phyloP scores from a whole-genome alignment of 208 protist species.

The Herpetomonas samuelpessoai region DNA sequence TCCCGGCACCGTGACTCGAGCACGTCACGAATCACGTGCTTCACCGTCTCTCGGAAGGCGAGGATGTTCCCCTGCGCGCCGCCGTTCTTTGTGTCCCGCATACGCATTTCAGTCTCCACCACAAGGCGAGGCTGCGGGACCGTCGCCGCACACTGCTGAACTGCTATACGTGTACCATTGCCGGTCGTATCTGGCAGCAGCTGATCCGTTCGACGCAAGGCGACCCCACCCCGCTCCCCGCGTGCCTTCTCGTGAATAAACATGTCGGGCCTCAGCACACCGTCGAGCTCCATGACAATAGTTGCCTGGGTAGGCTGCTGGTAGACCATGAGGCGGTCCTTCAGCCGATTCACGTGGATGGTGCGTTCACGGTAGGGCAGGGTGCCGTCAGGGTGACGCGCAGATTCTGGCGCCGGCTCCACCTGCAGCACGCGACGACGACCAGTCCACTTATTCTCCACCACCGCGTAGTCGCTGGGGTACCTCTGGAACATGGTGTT shows the following conservation, averaged over 20 bases:
- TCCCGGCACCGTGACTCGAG: slow-evolving; percentile 33
- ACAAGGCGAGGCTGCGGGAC: slow-evolving; percentile 14
- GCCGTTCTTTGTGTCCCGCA: slow-evolving; percentile 45
- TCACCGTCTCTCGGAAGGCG: slow-evolving; percentile 45
- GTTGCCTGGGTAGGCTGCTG: slow-evolving; percentile 40
- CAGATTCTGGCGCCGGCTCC: background rate
- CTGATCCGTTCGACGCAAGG: slow-evolving; percentile 9
- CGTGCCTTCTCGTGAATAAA: slow-evolving; percentile 27
- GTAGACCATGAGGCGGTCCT: slow-evolving; percentile 64
- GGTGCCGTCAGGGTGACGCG: background rate
- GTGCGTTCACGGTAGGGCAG: slow-evolving; percentile 16
- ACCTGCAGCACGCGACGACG: slow-evolving; percentile 26
- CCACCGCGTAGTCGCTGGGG: slow-evolving; percentile 62
- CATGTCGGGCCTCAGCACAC: slow-evolving; percentile 43
- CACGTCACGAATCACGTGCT: slow-evolving; percentile 31
- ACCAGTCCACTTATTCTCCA: slow-evolving; percentile 61
- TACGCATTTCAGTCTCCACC: slow-evolving; percentile 32
- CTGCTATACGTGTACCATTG: background rate
- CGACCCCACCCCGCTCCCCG: slow-evolving; percentile 1
- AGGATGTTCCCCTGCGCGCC: slow-evolving; percentile 53
- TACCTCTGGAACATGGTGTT: slow-evolving; percentile 53
- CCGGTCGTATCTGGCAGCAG: slow-evolving; percentile 1
- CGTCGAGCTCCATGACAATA: slow-evolving; percentile 42
- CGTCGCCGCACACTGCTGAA: background rate
- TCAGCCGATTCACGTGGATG: slow-evolving; percentile 56